Evolutionary conservation across 78 protist species (phyloP).

Genomic region (Blattamonas nauphoetae): DNA sequence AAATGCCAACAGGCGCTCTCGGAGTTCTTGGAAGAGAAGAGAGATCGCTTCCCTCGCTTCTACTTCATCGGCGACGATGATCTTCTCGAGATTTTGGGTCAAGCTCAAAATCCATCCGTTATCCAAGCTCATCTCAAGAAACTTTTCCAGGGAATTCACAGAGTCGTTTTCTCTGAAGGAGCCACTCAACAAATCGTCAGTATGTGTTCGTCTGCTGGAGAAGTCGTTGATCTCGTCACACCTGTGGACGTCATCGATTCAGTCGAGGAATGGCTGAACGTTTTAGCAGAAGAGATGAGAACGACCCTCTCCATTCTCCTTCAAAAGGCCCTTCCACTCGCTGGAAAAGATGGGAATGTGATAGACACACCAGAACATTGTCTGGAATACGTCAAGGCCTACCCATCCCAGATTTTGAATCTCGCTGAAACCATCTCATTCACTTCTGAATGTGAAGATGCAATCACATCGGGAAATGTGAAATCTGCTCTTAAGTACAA

Average conservation of each 20-base stretch:
- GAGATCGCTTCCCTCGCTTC: conserved; percentile 27
- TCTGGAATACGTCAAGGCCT: conserved; percentile 15
- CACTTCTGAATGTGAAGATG: conserved; percentile 30
- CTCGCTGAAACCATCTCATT: conserved; percentile 43
- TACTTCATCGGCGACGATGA: conserved; percentile 46
- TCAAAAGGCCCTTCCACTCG: background rate
- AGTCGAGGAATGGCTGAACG: conserved; percentile 60
- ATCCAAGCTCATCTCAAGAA: conserved; percentile 70
- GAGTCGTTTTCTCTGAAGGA: conserved; percentile 26
- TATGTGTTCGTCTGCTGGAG: background rate
- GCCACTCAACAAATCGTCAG: background rate
- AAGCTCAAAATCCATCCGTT: conserved; percentile 39
- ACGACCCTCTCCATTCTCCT: conserved; percentile 23
- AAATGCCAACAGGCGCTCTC: conserved; percentile 18
- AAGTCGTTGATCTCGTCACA: conserved; percentile 32
- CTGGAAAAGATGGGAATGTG: background rate
- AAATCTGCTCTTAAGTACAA: background rate
- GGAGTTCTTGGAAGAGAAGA: conserved; percentile 27
- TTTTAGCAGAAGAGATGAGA: conserved; percentile 31
- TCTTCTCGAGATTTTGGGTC: conserved; percentile 38
- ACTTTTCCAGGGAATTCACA: conserved; percentile 61
- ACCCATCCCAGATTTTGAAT: conserved; percentile 57
- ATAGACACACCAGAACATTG: background rate
- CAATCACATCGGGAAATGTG: conserved; percentile 11
- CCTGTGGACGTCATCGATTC: conserved; percentile 38